These are phyloP conservation scores for Ulota crispa DNA, from an alignment of 225 moss, liverwort and hornwort genomes.

Conservation along the genomic window DNA sequence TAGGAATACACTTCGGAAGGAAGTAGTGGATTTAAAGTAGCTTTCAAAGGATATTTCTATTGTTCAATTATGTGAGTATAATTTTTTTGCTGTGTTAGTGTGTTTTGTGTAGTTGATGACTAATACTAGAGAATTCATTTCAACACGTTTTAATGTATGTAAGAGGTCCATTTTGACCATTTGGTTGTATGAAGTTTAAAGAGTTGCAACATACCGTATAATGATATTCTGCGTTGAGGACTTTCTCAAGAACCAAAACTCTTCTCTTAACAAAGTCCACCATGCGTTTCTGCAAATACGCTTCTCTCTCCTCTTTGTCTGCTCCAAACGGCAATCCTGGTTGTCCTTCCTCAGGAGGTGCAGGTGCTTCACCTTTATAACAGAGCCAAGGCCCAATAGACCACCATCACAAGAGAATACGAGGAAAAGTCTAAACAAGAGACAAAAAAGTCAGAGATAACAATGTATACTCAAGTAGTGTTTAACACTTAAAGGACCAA, in stretches of 20 bases:
- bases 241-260: constrained; percentile 90
- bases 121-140: background rate
- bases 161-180: background rate
- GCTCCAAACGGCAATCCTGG: constrained; percentile 53
- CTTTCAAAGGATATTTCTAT: background rate
- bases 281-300: constrained; percentile 95
- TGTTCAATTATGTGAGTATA: too few species aligned
- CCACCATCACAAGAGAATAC: background rate
- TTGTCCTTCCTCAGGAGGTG: constrained; percentile 50
- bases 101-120: background rate
- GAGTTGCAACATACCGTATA: constrained; percentile 40
- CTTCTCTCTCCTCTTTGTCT: constrained; percentile 86
- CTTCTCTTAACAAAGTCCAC: constrained; percentile 97
- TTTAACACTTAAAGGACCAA: background rate
- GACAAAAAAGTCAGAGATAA: background rate
- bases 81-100: background rate
- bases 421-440: background rate
- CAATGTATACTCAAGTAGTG: background rate
- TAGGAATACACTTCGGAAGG: background rate
- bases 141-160: background rate
- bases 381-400: constrained; percentile 11
- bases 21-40: background rate
- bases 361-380: constrained; percentile 38
- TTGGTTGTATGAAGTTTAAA: background rate
- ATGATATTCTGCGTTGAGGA: constrained; percentile 93